Conservation (phyloP, 768 basidiomycete genomes). For the Kwoniella europaea region DNA sequence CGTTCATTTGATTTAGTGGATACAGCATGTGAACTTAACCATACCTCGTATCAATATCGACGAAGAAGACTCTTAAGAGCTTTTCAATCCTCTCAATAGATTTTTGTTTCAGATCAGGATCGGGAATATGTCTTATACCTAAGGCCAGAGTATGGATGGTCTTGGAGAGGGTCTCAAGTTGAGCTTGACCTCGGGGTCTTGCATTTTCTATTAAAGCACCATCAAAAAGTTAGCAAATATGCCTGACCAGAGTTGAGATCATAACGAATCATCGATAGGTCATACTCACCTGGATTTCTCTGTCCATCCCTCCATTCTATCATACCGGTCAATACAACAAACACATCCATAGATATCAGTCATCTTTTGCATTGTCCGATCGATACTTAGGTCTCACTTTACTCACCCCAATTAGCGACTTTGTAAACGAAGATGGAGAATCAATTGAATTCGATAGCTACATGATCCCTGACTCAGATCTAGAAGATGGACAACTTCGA, state of each 20-base stretch:
- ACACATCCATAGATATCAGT: no score
- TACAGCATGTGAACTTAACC: not conserved
- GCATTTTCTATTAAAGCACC: not conserved
- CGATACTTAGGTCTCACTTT: no score
- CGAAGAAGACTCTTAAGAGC: constrained; percentile 10
- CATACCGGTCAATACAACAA: not conserved
- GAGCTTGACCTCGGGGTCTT: constrained; percentile 14
- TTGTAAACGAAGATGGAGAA: no score
- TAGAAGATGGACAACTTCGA: no score
- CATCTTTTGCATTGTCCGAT: not conserved
- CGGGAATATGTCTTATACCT: not conserved
- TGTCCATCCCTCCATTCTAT: constrained; percentile 15
- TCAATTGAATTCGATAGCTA: no score
- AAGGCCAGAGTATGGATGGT: constrained; percentile 4
- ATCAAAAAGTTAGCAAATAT: not conserved
- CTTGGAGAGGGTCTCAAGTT: constrained; percentile 2
- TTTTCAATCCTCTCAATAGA: constrained; percentile 12
- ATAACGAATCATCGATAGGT: not conserved
- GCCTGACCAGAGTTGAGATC: not conserved
- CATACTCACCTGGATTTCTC: constrained; percentile 16
- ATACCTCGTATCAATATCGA: constrained; percentile 6
- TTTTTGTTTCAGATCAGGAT: not conserved
- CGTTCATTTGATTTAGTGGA: not conserved
- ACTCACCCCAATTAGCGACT: no score
- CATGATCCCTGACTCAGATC: no score